Percentiles rank a stretch among this genome's conserved stretches.
Evolutionary conservation across 1,284 basidiomycete species (phyloP).

Genomic region (Xanthoconium separans): DNA sequence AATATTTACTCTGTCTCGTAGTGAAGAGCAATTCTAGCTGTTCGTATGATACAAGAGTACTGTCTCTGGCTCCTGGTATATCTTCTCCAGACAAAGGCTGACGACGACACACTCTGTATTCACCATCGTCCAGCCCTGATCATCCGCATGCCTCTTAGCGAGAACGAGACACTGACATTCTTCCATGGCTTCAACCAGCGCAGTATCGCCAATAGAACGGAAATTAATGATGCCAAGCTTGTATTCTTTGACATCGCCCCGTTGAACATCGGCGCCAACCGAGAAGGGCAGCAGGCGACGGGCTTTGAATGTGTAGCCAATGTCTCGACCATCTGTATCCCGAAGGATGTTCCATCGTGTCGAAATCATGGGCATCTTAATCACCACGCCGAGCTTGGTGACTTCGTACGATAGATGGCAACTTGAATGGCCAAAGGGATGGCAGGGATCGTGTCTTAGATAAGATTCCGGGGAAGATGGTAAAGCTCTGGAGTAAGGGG

Average conservation of each 20-base stretch:
- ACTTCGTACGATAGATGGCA: slow-evolving; percentile 16
- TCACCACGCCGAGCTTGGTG: slow-evolving; percentile 16
- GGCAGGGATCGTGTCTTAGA: slow-evolving; percentile 5
- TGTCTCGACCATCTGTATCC: slow-evolving; percentile 9
- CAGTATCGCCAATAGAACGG: neutral
- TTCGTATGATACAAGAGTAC: slow-evolving; percentile 15
- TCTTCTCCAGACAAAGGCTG: slow-evolving; percentile 9
- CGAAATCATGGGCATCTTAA: slow-evolving; percentile 14
- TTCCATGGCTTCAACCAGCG: neutral
- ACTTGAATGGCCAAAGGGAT: slow-evolving; percentile 6
- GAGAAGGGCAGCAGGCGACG: slow-evolving; percentile 12
- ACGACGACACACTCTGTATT: slow-evolving; percentile 22
- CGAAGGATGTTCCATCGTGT: slow-evolving; percentile 13
- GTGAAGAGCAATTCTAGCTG: neutral
- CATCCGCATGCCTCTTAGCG: slow-evolving; percentile 4
- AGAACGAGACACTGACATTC: slow-evolving; percentile 18
- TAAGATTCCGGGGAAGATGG: slow-evolving; percentile 1
- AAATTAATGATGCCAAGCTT: slow-evolving; percentile 17
- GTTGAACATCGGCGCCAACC: slow-evolving; percentile 7
- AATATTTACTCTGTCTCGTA: too few relatives aligned
- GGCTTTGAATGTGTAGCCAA: slow-evolving; percentile 14
- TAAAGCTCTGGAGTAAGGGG: neutral
- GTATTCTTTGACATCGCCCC: slow-evolving; percentile 5
- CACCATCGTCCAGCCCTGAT: slow-evolving; percentile 16
- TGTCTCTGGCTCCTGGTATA: slow-evolving; percentile 2